Evolutionary conservation across 2,329 filamentous ascomycete species (phyloP).

Genomic region (Coleophoma eucalyptorum): DNA sequence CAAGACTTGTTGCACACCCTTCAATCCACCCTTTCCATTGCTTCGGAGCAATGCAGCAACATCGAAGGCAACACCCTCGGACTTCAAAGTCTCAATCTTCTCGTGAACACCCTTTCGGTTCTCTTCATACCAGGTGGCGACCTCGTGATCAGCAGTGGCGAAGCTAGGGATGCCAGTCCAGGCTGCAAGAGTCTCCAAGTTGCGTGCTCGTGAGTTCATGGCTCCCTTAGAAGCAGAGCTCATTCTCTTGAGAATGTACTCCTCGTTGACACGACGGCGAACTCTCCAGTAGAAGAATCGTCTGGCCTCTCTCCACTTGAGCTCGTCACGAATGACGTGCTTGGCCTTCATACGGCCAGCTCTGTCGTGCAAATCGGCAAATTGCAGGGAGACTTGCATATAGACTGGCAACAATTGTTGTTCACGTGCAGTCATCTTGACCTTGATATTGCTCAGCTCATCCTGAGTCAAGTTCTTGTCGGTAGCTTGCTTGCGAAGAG

Average conservation of each 20-base stretch:
- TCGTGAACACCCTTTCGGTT: slow-evolving; percentile 78
- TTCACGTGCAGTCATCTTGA: slow-evolving; percentile 80
- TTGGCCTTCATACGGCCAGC: slow-evolving; percentile 98
- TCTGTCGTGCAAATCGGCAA: slow-evolving; percentile 94
- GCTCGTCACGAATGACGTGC: slow-evolving; percentile 78
- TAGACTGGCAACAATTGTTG: slow-evolving; percentile 89
- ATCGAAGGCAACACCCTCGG: slow-evolving; percentile 66
- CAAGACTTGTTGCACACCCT: slow-evolving; percentile 82
- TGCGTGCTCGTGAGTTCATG: slow-evolving; percentile 52
- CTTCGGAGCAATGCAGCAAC: slow-evolving; percentile 65
- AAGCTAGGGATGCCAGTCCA: slow-evolving; percentile 81
- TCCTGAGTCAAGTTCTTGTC: slow-evolving; percentile 65
- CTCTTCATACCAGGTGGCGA: slow-evolving; percentile 94
- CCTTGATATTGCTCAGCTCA: slow-evolving; percentile 74
- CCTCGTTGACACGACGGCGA: slow-evolving; percentile 92
- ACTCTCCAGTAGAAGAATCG: slow-evolving; percentile 99
- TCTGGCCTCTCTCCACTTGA: slow-evolving; percentile 84
- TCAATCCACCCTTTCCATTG: slow-evolving; percentile 68
- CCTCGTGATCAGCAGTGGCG: slow-evolving; percentile 73
- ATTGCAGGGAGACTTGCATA: slow-evolving; percentile 91
- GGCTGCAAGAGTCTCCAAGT: slow-evolving; percentile 73
- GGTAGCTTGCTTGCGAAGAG: slow-evolving; percentile 74
- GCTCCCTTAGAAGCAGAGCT: slow-evolving; percentile 39
- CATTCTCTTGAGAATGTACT: slow-evolving; percentile 94
- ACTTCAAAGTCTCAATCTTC: slow-evolving; percentile 82